Conservation (phyloP, 371 early-diverging fungal species). For the Mortierella sp. region DNA sequence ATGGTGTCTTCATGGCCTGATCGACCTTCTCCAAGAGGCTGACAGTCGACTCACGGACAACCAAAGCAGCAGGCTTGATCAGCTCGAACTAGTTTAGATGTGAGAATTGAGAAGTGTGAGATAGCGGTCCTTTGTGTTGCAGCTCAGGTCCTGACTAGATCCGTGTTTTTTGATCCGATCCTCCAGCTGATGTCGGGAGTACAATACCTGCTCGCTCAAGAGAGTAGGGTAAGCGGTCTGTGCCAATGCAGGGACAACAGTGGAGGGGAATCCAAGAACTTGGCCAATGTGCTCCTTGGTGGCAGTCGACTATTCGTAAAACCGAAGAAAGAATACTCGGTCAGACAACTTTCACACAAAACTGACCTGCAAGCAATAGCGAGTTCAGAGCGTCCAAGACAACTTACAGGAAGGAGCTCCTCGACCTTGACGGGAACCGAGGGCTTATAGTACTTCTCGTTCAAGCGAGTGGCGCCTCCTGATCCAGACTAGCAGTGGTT, state of each 20-base stretch:
- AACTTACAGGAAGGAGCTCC: constrained; percentile 58
- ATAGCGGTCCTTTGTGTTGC: neutral
- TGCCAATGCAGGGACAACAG: constrained; percentile 39
- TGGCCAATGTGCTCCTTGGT: constrained; percentile 48
- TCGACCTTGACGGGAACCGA: constrained; percentile 55
- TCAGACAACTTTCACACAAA: neutral
- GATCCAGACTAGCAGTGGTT: constrained; percentile 35
- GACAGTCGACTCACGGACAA: constrained; percentile 53
- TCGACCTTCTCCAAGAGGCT: constrained; percentile 48
- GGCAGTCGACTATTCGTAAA: constrained; percentile 35
- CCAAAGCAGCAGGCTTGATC: constrained; percentile 55
- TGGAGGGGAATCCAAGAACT: constrained; percentile 45
- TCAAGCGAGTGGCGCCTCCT: constrained; percentile 53
- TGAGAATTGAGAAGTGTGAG: neutral
- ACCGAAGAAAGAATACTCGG: neutral
- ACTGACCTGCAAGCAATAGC: neutral
- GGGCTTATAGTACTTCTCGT: constrained; percentile 59
- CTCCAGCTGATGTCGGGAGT: neutral
- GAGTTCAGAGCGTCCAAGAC: neutral
- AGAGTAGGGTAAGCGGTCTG: constrained; percentile 47
- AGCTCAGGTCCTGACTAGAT: neutral
- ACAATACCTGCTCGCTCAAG: constrained; percentile 49
- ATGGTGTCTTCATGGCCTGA: constrained; percentile 43
- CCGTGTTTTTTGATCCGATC: neutral
- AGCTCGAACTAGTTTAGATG: constrained; percentile 34